These are phyloP conservation scores for Achaetomiella virescens DNA, from an alignment of 495 filamentous ascomycete species.

Conservation along the genomic window DNA sequence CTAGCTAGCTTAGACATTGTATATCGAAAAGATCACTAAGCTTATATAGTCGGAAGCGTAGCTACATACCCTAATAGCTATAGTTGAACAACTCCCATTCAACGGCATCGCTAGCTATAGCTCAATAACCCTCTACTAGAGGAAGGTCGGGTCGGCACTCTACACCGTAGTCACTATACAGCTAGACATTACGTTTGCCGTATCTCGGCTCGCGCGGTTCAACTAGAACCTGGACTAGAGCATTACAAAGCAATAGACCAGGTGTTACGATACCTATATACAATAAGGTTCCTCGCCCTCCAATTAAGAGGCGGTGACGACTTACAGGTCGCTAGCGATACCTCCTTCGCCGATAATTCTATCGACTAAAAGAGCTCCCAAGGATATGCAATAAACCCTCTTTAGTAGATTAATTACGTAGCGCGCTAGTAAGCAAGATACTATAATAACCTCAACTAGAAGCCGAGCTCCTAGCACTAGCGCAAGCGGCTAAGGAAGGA, in stretches of 20 bases:
- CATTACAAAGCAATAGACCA: conserved; percentile 8
- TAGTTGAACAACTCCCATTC: neutral
- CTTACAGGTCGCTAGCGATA: conserved; percentile 3
- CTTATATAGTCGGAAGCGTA: neutral
- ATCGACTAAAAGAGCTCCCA: conserved; percentile 7
- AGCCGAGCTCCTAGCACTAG: conserved; percentile 19
- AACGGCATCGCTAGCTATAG: neutral
- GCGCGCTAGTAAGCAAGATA: conserved; percentile 22
- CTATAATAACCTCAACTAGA: conserved; percentile 28
- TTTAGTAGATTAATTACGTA: conserved; percentile 20
- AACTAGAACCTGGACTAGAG: conserved; percentile 4
- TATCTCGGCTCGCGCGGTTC: neutral
- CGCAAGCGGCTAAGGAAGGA: conserved; percentile 17
- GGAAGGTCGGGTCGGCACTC: conserved; percentile 8
- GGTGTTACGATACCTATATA: conserved; percentile 5
- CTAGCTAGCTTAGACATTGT: conserved; percentile 8
- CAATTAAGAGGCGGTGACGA: conserved; percentile 8
- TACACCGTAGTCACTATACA: conserved; percentile 9
- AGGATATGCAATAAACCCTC: conserved; percentile 22
- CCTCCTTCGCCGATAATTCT: neutral
- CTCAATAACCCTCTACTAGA: neutral
- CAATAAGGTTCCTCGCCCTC: neutral
- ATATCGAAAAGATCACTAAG: conserved; percentile 2
- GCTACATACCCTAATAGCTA: neutral
- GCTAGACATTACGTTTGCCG: conserved; percentile 13